Base-by-base conservation (phyloP, 1,139 yeast species). In the Nadsonia commutata region DNA sequence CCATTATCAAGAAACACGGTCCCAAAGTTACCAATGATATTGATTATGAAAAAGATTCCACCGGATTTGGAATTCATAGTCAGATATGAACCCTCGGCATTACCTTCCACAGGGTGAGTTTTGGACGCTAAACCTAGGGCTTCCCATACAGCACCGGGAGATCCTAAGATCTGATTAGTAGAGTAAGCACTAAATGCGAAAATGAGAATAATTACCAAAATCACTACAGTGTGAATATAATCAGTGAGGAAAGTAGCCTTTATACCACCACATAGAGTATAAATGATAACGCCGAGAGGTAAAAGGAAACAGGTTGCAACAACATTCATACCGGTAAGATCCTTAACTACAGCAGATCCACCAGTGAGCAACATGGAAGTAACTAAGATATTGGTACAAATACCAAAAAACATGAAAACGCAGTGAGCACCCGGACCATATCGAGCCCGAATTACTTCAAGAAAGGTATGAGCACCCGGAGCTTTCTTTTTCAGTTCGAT, bases 241-340 rank as follows among this genome's bases (percentile, higher is more conserved):
- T 85, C 96, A 6, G 95, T 84, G 56, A 85, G 66, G 62, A 85
- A 83, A 3, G 95, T 85, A 20, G 95, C 94, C 59, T 81, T 83
- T 54, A 84, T 73, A 55, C 95, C 94, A 49, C 94, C 95, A 51
- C 81, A 80, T 42, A 82, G 62, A 2, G 94, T 83, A 63, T 83
- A 84, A 37, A 81, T 63, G 31, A 82, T 77, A 40, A 82, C 90
- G 49, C 94, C 93, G 22, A 84, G 63, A 2, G 94, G 94, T 44
- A 84, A 66, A 43, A 84, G 64, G 60, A 81, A 78, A 59, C 83
- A 75, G 1, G 84, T 81, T 11, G 94, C 94, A 22, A 77, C 79
- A 9, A 78, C 71, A 57, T 78, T 67, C 85, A 83, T 81, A 1
- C 94, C 94, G 2, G 94, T 82, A 48, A 83, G 18, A 27, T 31